These are phyloP conservation scores for Santalum album DNA, from an alignment of 164 flowering plant species.

Conservation along the genomic window DNA sequence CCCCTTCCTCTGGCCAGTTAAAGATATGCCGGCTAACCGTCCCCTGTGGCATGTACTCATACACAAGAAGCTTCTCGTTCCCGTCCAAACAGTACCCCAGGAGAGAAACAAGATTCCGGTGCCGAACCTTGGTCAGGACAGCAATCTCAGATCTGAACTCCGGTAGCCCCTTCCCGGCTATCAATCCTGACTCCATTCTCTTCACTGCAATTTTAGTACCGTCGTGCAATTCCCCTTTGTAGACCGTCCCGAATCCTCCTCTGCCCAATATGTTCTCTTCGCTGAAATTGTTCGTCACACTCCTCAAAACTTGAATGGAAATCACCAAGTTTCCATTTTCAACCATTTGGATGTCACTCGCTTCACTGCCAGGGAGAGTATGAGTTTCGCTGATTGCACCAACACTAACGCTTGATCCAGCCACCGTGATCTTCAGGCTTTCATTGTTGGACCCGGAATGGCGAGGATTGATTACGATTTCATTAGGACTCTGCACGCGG, in stretches of 20 bases:
- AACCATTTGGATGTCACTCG: constrained; percentile 55
- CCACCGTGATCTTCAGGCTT: constrained; percentile 65
- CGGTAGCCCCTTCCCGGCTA: constrained; percentile 46
- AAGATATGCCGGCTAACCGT: constrained; percentile 60
- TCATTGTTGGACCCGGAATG: constrained; percentile 66
- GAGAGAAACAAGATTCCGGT: constrained; percentile 67
- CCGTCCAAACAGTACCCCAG: constrained; percentile 78
- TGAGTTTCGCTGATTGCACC: constrained; percentile 44
- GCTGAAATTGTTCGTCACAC: constrained; percentile 61
- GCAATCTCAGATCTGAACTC: constrained; percentile 80
- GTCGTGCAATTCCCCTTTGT: constrained; percentile 71
- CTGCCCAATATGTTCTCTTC: constrained; percentile 50
- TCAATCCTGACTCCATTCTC: constrained; percentile 61
- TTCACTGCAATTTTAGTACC: constrained; percentile 79
- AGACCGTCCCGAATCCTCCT: constrained; percentile 73
- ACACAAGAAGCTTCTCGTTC: constrained; percentile 69
- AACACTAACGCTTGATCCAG: constrained; percentile 54
- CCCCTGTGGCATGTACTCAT: constrained; percentile 83
- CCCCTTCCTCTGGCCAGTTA: constrained; percentile 57
- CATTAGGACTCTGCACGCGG: constrained; percentile 55
- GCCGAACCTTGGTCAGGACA: constrained; percentile 70
- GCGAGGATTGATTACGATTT: constrained; percentile 60
- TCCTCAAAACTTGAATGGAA: constrained; percentile 61
- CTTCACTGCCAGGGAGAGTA: constrained; percentile 27
- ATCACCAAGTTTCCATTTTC: constrained; percentile 73